These are phyloP conservation scores for Nissolia schottii DNA, from an alignment of 306 rosid species.

Conservation along the genomic window DNA sequence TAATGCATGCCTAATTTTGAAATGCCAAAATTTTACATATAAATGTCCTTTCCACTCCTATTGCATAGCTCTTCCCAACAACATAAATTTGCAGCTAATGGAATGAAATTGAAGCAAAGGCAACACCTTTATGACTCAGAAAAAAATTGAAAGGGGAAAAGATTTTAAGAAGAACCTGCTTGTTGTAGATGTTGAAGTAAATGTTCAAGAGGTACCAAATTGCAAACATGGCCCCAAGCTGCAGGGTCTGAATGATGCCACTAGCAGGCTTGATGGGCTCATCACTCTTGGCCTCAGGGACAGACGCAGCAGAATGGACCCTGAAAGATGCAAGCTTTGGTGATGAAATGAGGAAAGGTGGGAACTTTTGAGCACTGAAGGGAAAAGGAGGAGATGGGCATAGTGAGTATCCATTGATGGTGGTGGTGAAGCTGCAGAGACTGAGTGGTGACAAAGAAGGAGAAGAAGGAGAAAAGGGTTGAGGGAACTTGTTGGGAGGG, in stretches of 20 bases:
- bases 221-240: conserved; percentile 62
- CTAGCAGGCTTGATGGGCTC: conserved; percentile 26
- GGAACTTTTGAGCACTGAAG: conserved; percentile 8
- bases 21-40: not conserved
- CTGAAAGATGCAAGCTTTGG: conserved; percentile 28
- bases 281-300: conserved; percentile 33
- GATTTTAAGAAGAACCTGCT: conserved; percentile 54
- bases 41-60: not conserved
- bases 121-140: not conserved
- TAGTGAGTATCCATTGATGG: conserved; percentile 10
- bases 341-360: conserved; percentile 20
- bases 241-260: conserved; percentile 28
- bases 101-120: not conserved
- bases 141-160: not conserved
- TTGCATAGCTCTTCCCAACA: not conserved
- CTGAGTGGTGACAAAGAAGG: not conserved
- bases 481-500: not conserved
- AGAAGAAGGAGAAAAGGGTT: not conserved
- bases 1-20: not conserved
- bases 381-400: conserved; percentile 22
- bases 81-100: not conserved
- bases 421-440: not conserved
- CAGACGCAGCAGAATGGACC: conserved; percentile 35
- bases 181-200: conserved; percentile 70
- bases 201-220: conserved; percentile 74